Conservation (phyloP, 148 eudicot genomes). For the Dianthus caryophyllus region DNA sequence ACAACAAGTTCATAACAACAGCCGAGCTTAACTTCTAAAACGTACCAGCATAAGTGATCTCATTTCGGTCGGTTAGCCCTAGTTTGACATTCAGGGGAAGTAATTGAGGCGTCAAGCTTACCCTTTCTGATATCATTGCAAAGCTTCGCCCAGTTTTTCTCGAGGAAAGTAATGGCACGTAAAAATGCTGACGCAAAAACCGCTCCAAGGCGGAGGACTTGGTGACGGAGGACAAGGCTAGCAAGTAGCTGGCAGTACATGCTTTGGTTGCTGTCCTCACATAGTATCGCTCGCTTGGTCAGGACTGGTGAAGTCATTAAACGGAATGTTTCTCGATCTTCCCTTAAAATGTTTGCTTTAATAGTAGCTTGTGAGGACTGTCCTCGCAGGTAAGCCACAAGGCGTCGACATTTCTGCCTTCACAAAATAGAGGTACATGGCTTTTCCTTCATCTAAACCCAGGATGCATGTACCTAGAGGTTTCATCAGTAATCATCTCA, state of each 20-base stretch:
- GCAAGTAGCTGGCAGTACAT: constrained; percentile 75
- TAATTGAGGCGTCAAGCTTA: constrained; percentile 33
- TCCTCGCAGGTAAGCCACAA: constrained; percentile 54
- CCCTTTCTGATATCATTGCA: constrained; percentile 62
- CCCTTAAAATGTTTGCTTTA: constrained; percentile 57
- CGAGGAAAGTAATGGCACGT: constrained; percentile 59
- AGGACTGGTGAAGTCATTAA: constrained; percentile 55
- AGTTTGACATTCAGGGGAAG: constrained; percentile 47
- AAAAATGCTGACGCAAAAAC: constrained; percentile 74
- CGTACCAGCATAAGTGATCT: constrained; percentile 62
- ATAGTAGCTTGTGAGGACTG: constrained; percentile 73
- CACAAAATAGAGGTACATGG: constrained; percentile 62
- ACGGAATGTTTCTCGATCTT: constrained; percentile 40
- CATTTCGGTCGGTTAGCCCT: constrained; percentile 44
- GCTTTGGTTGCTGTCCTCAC: constrained; percentile 69
- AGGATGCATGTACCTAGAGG: constrained; percentile 41
- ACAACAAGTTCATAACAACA: constrained; percentile 66
- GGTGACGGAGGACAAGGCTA: constrained; percentile 52
- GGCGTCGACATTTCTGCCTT: constrained; percentile 76
- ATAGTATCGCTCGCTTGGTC: constrained; percentile 54
- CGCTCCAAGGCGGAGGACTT: constrained; percentile 72
- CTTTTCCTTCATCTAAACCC: constrained; percentile 66
- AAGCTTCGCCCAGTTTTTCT: constrained; percentile 43
- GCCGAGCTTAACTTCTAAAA: constrained; percentile 51
- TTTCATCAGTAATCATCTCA: neutral